These are phyloP conservation scores for Diaporthe ampelina DNA, from an alignment of 2,329 filamentous ascomycete species.

Conservation along the genomic window DNA sequence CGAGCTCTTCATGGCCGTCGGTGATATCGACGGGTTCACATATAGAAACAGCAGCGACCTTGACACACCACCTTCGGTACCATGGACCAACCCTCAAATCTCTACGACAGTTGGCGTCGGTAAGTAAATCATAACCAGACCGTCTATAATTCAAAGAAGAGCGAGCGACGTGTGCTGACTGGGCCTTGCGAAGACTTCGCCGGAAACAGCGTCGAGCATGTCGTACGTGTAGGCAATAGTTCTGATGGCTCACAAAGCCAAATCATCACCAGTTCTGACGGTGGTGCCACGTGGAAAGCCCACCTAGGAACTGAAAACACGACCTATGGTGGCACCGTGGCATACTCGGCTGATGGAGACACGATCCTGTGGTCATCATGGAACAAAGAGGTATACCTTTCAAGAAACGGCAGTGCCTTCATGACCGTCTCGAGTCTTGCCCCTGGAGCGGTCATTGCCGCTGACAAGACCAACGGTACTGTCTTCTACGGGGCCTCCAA, in stretches of 20 bases:
- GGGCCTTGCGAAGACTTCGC: constrained; percentile 55
- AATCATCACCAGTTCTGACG: constrained; percentile 63
- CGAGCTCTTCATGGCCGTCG: constrained; percentile 64
- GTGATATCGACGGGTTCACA: constrained; percentile 66
- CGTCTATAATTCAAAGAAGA: background rate
- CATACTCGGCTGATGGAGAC: constrained; percentile 64
- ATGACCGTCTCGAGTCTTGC: constrained; percentile 59
- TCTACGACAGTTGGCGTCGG: constrained; percentile 58
- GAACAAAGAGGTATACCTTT: constrained; percentile 57
- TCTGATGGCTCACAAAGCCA: constrained; percentile 54
- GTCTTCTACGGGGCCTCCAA: constrained; percentile 63
- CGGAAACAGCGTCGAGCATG: constrained; percentile 57
- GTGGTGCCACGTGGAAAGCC: constrained; percentile 62
- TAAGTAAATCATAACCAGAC: constrained; percentile 40
- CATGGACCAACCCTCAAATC: constrained; percentile 63
- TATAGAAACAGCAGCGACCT: constrained; percentile 55
- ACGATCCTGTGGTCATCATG: constrained; percentile 62
- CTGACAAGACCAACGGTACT: constrained; percentile 66
- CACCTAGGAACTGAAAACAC: constrained; percentile 57
- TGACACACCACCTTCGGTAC: constrained; percentile 56
- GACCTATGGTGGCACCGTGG: constrained; percentile 60
- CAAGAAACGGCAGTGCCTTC: constrained; percentile 57
- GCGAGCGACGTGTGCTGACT: background rate
- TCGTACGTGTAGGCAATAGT: constrained; percentile 65
- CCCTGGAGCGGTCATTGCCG: constrained; percentile 61